Percentiles rank a stretch among this genome's conserved stretches.
phyloP scores from a whole-genome alignment of 2,329 filamentous ascomycete genomes.

The Penicillium sp. region DNA sequence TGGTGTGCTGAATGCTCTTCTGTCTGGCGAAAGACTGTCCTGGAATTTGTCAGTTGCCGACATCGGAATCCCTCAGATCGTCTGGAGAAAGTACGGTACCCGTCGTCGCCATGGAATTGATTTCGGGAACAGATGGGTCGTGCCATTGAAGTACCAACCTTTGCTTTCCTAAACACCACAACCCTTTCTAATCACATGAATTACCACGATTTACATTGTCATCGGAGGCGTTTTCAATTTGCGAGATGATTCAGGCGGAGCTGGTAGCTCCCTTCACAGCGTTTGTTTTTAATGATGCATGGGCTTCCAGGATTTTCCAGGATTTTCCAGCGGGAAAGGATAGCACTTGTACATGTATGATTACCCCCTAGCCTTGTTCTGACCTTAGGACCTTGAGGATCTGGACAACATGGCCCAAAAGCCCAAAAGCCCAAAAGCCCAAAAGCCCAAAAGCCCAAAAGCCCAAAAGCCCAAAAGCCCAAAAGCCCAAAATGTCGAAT shows the following conservation, averaged over 20 bases:
- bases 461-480: neutral
- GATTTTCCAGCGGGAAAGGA: neutral
- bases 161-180: slow-evolving; percentile 22
- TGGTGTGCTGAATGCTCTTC: slow-evolving; percentile 75
- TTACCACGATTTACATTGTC: slow-evolving; percentile 8
- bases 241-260: neutral
- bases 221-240: slow-evolving; percentile 14
- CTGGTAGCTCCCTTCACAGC: slow-evolving; percentile 8
- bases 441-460: no score
- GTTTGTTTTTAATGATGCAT: slow-evolving; percentile 8
- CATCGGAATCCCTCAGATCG: slow-evolving; percentile 76
- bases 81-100: slow-evolving; percentile 81
- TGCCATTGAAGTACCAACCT: slow-evolving; percentile 58
- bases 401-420: neutral
- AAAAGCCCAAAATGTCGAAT: neutral
- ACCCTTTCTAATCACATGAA: slow-evolving; percentile 3
- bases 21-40: slow-evolving; percentile 52
- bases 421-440: no score
- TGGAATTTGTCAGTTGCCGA: slow-evolving; percentile 86
- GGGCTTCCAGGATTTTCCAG: neutral
- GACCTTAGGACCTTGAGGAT: neutral
- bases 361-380: neutral
- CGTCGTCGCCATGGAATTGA: slow-evolving; percentile 79
- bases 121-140: slow-evolving; percentile 83
- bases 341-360: slow-evolving; percentile 9